These are phyloP conservation scores for Podila verticillata DNA, from an alignment of 192 early-diverging fungal genomes.

Conservation along the genomic window DNA sequence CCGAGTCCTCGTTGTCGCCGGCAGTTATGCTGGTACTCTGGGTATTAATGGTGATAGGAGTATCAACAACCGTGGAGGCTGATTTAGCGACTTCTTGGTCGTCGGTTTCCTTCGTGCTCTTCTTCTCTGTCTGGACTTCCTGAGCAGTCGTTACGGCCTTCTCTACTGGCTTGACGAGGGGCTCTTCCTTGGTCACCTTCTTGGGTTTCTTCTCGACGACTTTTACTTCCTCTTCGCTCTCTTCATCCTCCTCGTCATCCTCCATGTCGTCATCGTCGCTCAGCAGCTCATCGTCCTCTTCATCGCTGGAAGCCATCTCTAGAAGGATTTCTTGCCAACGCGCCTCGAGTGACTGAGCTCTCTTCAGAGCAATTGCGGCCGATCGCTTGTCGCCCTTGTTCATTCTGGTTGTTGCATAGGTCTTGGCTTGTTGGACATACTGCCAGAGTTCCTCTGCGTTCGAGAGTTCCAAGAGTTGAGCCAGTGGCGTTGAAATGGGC, in stretches of 20 bases:
- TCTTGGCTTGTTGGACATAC: conserved; percentile 50
- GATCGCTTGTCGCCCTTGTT: conserved; percentile 49
- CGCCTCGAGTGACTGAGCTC: conserved; percentile 39
- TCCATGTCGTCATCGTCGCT: conserved; percentile 38
- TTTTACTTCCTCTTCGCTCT: conserved; percentile 7
- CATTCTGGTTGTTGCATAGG: conserved; percentile 41
- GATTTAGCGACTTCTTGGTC: not conserved
- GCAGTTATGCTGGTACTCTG: not conserved
- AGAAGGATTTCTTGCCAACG: conserved; percentile 42
- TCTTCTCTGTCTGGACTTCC: not conserved
- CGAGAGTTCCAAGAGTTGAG: conserved; percentile 15
- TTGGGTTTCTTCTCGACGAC: not conserved
- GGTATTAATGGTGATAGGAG: not conserved
- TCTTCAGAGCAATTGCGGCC: conserved; percentile 38
- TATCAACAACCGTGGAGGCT: not conserved
- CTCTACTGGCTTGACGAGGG: not conserved
- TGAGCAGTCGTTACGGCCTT: not conserved
- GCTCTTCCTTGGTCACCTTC: not conserved
- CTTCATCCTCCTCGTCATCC: not conserved
- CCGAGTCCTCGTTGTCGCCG: conserved; percentile 3
- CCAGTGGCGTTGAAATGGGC: conserved; percentile 43
- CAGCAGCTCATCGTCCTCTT: conserved; percentile 31
- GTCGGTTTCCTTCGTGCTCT: no score
- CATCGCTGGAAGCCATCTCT: conserved; percentile 47
- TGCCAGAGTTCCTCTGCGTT: conserved; percentile 44